Percentiles rank a stretch among this genome's conserved stretches.
Conservation (phyloP, 2,329 filamentous ascomycete species). For the Xylariaceae sp. region DNA sequence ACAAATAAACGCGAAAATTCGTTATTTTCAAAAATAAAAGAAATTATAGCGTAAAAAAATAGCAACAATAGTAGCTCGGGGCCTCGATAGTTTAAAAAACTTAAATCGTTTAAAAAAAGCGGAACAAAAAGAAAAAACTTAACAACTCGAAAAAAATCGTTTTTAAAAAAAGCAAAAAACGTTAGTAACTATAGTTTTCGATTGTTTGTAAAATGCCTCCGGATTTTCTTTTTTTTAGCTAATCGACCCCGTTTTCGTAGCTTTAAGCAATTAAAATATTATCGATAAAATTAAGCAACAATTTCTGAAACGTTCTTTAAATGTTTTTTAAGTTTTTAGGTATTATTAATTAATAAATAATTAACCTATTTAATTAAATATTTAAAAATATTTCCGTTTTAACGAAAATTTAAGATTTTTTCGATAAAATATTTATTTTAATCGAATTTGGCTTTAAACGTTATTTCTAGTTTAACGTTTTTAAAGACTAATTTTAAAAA, state of each 20-base stretch:
- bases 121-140: not conserved
- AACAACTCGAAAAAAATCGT: not conserved
- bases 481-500: too few relatives aligned
- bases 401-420: conserved; percentile 2
- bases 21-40: not conserved
- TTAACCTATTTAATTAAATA: not conserved
- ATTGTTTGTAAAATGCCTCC: not conserved
- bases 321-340: not conserved
- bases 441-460: conserved; percentile 3
- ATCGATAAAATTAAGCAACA: conserved; percentile 13
- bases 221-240: conserved; percentile 3
- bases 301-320: conserved; percentile 14
- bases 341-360: not conserved
- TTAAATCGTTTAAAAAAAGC: not conserved
- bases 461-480: too few relatives aligned
- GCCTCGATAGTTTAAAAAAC: not conserved
- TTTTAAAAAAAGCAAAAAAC: not conserved
- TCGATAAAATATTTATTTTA: not conserved
- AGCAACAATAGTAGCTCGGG: not conserved
- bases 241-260: conserved; percentile 15
- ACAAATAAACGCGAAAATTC: not conserved
- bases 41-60: not conserved
- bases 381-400: conserved; percentile 1
- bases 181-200: not conserved
- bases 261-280: not conserved